Base-by-base conservation (phyloP, 139 green algal genomes). In the Chlorella sorokiniana region DNA sequence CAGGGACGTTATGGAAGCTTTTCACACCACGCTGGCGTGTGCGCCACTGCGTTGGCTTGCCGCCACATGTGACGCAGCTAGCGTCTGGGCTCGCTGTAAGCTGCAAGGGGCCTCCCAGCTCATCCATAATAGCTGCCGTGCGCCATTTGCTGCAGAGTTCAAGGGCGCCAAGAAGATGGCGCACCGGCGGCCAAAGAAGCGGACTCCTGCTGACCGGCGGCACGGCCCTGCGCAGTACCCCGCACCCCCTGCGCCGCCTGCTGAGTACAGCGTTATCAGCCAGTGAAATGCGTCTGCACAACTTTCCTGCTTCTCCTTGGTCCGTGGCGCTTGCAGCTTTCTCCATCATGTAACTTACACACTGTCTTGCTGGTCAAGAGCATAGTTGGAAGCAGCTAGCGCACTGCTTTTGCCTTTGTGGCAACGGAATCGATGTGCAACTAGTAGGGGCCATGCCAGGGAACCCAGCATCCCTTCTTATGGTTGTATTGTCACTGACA, bases 141-240 rank as follows among this genome's bases (percentile, higher is more conserved):
- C 0, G 18, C 11, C 41, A 22, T 27, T 16, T 79, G 73, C 3
- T 44, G 38, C 73, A 79, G 73, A 69, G 73, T 69, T 79, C 52
- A 79, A 79, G 73, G 73, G 52, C 25, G 73, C 73, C 73, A 79
- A 79, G 73, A 79, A 79, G 73, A 79, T 79, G 73, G 54, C 54
- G 35, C 73, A 72, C 75, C 40, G 77, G 42, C 63, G 77, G 77
- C 77, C 77, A 37, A 82, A 82, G 77, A 82, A 82, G 77, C 40
- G 44, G 31, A 69, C 20, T 44, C 61, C 77, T 9, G 44, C 77
- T 27, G 77, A 82, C 77, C 51, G 48, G 77, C 63, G 77, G 44
- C 77, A 82, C 44, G 77, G 77, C 35, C 77, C 77, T n/a, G 77
- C 77, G 11, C n/a, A 44, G 44, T 82, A 82, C 64, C 44, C 77